Conservation (phyloP, 2,329 filamentous ascomycete genomes). For the Ascochyta fabae region DNA sequence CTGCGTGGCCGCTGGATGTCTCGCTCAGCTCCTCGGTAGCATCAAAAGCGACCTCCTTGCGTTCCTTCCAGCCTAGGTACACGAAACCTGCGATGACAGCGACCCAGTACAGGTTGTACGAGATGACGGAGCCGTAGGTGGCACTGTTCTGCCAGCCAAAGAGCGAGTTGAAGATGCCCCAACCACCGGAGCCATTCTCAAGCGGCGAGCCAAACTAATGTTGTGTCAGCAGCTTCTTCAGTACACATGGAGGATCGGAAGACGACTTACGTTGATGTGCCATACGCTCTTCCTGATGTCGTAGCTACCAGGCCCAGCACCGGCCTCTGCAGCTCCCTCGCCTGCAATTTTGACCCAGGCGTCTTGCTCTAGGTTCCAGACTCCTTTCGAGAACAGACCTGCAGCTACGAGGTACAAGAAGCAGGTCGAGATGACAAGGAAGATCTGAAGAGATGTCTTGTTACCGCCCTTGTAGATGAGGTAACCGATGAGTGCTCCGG, state of each 20-base stretch:
- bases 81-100: conserved; percentile 70
- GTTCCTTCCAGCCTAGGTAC: conserved; percentile 71
- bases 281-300: conserved; percentile 80
- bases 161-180: conserved; percentile 87
- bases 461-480: conserved; percentile 78
- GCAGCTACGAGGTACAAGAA: conserved; percentile 84
- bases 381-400: conserved; percentile 77
- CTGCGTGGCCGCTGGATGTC: conserved; percentile 24
- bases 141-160: conserved; percentile 89
- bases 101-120: conserved; percentile 90
- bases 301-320: conserved; percentile 75
- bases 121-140: conserved; percentile 84
- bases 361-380: conserved; percentile 77
- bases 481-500: conserved; percentile 72
- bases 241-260: background rate
- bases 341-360: conserved; percentile 70
- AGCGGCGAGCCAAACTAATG: conserved; percentile 76
- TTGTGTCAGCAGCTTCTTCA: conserved; percentile 4
- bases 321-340: conserved; percentile 67
- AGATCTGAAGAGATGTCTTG: conserved; percentile 71
- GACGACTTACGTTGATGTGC: conserved; percentile 74
- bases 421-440: conserved; percentile 82
- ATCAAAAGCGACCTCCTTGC: conserved; percentile 36
- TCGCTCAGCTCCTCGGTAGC: conserved; percentile 13
- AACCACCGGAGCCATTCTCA: conserved; percentile 75